phyloP scores from a whole-genome alignment of 2,329 filamentous ascomycete species.

The Microdochium paspali region DNA sequence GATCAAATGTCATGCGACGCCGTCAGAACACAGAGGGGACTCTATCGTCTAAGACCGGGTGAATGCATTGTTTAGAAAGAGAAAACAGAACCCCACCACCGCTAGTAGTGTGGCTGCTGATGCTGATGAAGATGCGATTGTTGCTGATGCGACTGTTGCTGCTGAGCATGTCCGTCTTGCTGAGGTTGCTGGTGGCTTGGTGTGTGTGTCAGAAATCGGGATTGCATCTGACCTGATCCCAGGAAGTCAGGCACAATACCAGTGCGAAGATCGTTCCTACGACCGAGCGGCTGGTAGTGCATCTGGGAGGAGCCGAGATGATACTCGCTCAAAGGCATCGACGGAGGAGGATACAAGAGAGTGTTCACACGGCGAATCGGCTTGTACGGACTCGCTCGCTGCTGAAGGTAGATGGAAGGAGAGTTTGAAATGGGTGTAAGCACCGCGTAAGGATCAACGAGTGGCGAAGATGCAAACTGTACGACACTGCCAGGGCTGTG shows the following conservation, averaged over 20 bases:
- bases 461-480: constrained; percentile 57
- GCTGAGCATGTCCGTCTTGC: not conserved
- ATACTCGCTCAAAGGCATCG: constrained; percentile 68
- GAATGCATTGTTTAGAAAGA: not conserved
- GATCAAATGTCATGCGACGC: too few species aligned
- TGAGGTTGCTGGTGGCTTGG: not conserved
- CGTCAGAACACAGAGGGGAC: too few species aligned
- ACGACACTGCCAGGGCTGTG: constrained; percentile 40
- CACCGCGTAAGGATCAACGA: constrained; percentile 52
- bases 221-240: not conserved
- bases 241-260: constrained; percentile 61
- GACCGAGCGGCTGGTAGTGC: constrained; percentile 73
- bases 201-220: not conserved
- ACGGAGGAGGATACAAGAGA: constrained; percentile 79
- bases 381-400: constrained; percentile 85
- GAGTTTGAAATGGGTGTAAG: constrained; percentile 68
- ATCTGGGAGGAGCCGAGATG: constrained; percentile 63
- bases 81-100: not conserved
- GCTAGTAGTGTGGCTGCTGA: not conserved
- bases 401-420: constrained; percentile 77
- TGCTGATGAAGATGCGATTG: not conserved
- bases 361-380: constrained; percentile 85
- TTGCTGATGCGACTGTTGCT: not conserved
- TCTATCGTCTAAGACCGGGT: too few species aligned
- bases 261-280: constrained; percentile 56